These are phyloP conservation scores for Persicaria tinctoria DNA, from an alignment of 148 eudicot species.

Conservation along the genomic window DNA sequence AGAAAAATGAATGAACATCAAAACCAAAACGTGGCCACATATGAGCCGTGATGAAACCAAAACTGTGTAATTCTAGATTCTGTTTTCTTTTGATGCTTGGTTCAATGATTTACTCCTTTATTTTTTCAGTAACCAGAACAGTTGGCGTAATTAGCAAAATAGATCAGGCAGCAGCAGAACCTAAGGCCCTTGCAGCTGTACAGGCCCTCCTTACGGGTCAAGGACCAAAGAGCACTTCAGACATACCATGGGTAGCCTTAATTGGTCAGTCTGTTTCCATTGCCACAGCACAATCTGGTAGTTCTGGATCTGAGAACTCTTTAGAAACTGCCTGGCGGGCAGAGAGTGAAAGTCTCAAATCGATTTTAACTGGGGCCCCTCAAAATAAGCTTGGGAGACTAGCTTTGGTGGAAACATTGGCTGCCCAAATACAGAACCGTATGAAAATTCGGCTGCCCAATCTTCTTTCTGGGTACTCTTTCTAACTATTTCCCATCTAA, in stretches of 20 bases:
- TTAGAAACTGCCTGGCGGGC: constrained; percentile 98
- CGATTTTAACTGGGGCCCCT: constrained; percentile 86
- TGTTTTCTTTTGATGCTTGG: not conserved
- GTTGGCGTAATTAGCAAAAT: constrained; percentile 94
- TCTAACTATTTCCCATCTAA: not conserved
- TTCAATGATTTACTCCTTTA: not conserved
- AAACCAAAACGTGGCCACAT: not conserved
- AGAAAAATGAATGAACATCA: too few species aligned
- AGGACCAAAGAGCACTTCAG: constrained; percentile 90
- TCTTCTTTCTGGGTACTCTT: constrained; percentile 73
- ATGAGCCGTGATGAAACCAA: not conserved
- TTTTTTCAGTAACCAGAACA: constrained; percentile 74
- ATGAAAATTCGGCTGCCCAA: constrained; percentile 90
- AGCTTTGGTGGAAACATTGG: constrained; percentile 89
- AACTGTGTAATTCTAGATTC: not conserved
- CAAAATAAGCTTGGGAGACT: constrained; percentile 88
- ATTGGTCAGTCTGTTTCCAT: constrained; percentile 97
- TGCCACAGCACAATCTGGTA: constrained; percentile 86
- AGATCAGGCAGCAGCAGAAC: constrained; percentile 91
- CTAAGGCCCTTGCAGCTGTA: constrained; percentile 93
- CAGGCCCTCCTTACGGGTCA: constrained; percentile 85
- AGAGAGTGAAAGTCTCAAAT: constrained; percentile 92
- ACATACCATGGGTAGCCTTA: constrained; percentile 95
- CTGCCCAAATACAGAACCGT: constrained; percentile 80
- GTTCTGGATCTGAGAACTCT: constrained; percentile 76